These are phyloP conservation scores for Perkinsus chesapeaki DNA, from an alignment of 169 alveolate species.

Conservation along the genomic window DNA sequence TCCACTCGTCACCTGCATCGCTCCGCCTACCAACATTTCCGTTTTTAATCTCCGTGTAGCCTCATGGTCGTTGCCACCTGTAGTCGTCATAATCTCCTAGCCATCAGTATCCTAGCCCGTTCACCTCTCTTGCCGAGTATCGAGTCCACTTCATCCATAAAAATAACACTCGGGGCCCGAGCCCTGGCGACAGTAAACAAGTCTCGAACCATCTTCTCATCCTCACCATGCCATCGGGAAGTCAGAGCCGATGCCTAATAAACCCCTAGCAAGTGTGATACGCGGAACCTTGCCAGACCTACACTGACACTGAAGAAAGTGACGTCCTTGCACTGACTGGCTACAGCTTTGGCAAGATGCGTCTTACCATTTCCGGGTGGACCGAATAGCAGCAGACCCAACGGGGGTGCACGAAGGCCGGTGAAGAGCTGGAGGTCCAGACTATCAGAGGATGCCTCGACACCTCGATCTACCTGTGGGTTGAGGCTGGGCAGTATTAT, in stretches of 20 bases:
- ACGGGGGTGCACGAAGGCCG: conserved; percentile 61
- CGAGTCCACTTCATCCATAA: conserved; percentile 72
- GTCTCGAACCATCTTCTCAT: conserved; percentile 71
- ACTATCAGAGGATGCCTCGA: too few species aligned
- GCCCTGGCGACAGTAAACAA: conserved; percentile 61
- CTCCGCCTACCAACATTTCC: conserved; percentile 60
- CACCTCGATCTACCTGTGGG: conserved; percentile 53
- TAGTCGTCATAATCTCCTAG: conserved; percentile 41
- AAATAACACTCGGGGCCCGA: conserved; percentile 60
- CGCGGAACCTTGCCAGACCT: background rate
- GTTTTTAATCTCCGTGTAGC: conserved; percentile 63
- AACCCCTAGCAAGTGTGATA: background rate
- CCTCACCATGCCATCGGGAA: conserved; percentile 78
- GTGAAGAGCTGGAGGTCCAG: conserved; percentile 48
- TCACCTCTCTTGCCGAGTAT: conserved; percentile 54
- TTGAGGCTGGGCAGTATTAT: conserved; percentile 58
- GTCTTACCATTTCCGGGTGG: conserved; percentile 87
- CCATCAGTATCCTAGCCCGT: conserved; percentile 39
- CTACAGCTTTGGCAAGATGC: conserved; percentile 77
- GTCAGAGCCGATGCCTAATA: conserved; percentile 59
- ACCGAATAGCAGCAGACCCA: conserved; percentile 74
- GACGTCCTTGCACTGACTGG: conserved; percentile 65
- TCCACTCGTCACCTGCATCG: conserved; percentile 45
- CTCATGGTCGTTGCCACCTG: conserved; percentile 65
- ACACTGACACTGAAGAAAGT: background rate